These are phyloP conservation scores for Aspergillus homomorphus DNA, from an alignment of 495 filamentous ascomycete genomes.

Conservation along the genomic window DNA sequence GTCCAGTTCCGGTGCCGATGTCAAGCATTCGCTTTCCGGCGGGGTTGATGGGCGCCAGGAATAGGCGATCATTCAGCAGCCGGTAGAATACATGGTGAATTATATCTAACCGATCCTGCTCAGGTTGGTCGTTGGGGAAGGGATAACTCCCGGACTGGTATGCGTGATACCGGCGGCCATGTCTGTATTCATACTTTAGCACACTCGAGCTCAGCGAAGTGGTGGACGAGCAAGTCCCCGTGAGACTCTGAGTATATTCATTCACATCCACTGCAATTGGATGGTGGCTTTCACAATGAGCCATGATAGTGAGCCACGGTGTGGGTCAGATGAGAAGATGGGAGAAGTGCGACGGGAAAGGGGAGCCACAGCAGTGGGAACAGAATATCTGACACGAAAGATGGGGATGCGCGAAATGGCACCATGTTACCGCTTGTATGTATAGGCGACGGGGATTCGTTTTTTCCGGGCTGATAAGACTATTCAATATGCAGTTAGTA, in stretches of 20 bases:
- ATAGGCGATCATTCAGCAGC: slow-evolving; percentile 14
- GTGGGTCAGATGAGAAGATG: too few relatives aligned
- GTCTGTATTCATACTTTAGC: slow-evolving; percentile 23
- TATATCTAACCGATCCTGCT: slow-evolving; percentile 28
- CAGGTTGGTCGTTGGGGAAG: slow-evolving; percentile 28
- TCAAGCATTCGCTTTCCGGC: slow-evolving; percentile 17
- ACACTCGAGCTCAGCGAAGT: slow-evolving; percentile 28
- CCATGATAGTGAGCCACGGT: too few relatives aligned
- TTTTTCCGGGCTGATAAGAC: too few relatives aligned
- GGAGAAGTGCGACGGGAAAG: too few relatives aligned
- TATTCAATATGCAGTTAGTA: too few relatives aligned
- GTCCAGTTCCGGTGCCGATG: slow-evolving; percentile 34
- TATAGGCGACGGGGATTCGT: too few relatives aligned
- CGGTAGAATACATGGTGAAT: slow-evolving; percentile 19
- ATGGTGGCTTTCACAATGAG: too few relatives aligned
- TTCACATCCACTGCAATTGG: slow-evolving; percentile 8
- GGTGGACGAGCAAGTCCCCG: neutral
- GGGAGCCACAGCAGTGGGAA: too few relatives aligned
- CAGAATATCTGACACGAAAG: too few relatives aligned
- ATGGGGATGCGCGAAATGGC: too few relatives aligned
- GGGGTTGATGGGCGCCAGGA: slow-evolving; percentile 21
- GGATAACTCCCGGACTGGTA: slow-evolving; percentile 22
- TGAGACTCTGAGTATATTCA: neutral
- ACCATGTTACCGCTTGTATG: too few relatives aligned
- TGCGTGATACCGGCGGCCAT: slow-evolving; percentile 27